Conservation (phyloP, 2,329 filamentous ascomycete genomes). For the Biscogniauxia marginata region DNA sequence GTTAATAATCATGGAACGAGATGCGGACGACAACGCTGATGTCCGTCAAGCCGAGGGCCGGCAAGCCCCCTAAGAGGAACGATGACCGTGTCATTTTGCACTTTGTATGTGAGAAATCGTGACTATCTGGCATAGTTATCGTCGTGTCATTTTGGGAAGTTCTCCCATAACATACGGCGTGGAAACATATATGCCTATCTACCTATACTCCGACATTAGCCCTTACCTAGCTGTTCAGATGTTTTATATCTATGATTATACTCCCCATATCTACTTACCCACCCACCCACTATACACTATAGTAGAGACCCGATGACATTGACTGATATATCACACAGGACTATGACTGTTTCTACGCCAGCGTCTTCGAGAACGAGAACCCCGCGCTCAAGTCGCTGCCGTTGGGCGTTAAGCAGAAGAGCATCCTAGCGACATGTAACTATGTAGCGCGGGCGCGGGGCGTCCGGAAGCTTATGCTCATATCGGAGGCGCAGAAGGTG, state of each 20-base stretch:
- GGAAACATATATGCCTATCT: too few relatives aligned
- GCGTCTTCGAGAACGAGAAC: conserved; percentile 80
- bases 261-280: too few relatives aligned
- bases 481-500: conserved; percentile 73
- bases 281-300: too few relatives aligned
- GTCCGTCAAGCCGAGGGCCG: conserved; percentile 16
- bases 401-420: conserved; percentile 87
- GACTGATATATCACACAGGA: conserved; percentile 47
- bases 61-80: conserved; percentile 41
- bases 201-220: too few relatives aligned
- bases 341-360: conserved; percentile 93
- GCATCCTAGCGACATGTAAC: conserved; percentile 90
- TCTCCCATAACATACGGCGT: too few relatives aligned
- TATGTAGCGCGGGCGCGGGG: conserved; percentile 79
- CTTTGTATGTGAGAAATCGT: conserved; percentile 58
- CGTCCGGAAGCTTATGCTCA: conserved; percentile 79
- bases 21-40: conserved; percentile 26
- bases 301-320: neutral
- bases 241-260: too few relatives aligned
- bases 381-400: conserved; percentile 70
- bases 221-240: too few relatives aligned
- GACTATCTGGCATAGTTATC: neutral
- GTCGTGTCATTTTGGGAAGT: too few relatives aligned
- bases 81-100: conserved; percentile 74
- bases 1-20: conserved; percentile 28